Evolutionary conservation across 2,329 filamentous ascomycete species (phyloP).

Genomic region (Ophiostoma perfectum): DNA sequence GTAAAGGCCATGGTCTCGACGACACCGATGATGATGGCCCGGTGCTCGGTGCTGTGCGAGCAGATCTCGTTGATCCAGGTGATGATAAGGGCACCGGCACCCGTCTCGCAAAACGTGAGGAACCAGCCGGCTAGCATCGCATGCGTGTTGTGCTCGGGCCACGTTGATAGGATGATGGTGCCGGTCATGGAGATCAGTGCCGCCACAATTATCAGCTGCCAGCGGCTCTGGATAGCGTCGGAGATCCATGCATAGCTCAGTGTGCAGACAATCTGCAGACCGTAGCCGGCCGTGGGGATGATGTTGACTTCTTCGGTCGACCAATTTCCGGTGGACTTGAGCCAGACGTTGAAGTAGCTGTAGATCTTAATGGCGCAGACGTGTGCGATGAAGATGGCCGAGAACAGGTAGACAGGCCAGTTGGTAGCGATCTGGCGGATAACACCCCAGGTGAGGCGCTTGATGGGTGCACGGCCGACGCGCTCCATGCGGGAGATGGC

Average conservation of each 20-base stretch:
- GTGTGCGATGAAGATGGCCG: neutral
- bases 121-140: constrained; percentile 5
- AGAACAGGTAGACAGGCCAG: constrained; percentile 3
- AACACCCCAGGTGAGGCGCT: neutral
- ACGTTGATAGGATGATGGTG: neutral
- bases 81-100: neutral
- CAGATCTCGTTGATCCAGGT: constrained; percentile 10
- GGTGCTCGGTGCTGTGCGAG: constrained; percentile 1
- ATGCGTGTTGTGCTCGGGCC: neutral
- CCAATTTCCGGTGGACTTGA: neutral
- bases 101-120: constrained; percentile 3
- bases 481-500: neutral
- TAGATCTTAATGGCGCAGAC: neutral
- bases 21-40: constrained; percentile 1
- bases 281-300: neutral
- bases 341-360: constrained; percentile 6
- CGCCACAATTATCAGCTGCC: constrained; percentile 1
- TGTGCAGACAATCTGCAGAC: constrained; percentile 5
- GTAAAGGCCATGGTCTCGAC: constrained; percentile 10
- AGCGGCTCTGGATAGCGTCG: constrained; percentile 2
- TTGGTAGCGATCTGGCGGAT: neutral
- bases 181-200: constrained; percentile 1
- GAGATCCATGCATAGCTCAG: constrained; percentile 6
- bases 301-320: neutral
- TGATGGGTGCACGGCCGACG: neutral